A percentile compares a stretch with the other conserved stretches of the same genome.
These are phyloP conservation scores for Lepiota venenata DNA, from an alignment of 768 basidiomycete species.

Conservation along the genomic window DNA sequence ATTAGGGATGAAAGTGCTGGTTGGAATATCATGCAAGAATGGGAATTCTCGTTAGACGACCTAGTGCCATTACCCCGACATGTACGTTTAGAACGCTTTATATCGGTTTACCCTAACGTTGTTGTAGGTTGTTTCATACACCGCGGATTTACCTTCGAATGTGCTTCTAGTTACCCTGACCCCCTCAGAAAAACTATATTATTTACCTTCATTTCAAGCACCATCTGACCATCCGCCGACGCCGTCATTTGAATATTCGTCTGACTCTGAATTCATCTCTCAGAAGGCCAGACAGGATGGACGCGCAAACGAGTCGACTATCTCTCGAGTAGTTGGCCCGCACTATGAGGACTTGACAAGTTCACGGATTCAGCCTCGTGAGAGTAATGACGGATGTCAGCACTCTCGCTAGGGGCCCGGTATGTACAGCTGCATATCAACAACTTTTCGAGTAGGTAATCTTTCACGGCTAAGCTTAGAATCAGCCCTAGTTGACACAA, in stretches of 20 bases:
- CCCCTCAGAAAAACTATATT: slow-evolving; percentile 59
- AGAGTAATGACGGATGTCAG: slow-evolving; percentile 17
- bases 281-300: slow-evolving; percentile 35
- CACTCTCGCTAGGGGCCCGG: slow-evolving; percentile 9
- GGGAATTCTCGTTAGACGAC: slow-evolving; percentile 59
- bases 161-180: slow-evolving; percentile 65
- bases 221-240: slow-evolving; percentile 44
- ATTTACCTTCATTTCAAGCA: slow-evolving; percentile 39
- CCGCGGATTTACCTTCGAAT: slow-evolving; percentile 62
- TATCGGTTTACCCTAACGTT: slow-evolving; percentile 1
- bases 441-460: slow-evolving; percentile 66
- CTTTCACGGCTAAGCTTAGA: slow-evolving; percentile 2
- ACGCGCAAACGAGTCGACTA: slow-evolving; percentile 11
- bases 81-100: slow-evolving; percentile 37
- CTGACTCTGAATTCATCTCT: slow-evolving; percentile 64
- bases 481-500: neutral
- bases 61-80: slow-evolving; percentile 58
- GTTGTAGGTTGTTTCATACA: slow-evolving; percentile 18
- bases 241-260: slow-evolving; percentile 61
- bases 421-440: slow-evolving; percentile 53
- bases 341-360: slow-evolving; percentile 17
- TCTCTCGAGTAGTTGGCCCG: slow-evolving; percentile 9
- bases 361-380: slow-evolving; percentile 31
- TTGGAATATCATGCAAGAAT: slow-evolving; percentile 69
- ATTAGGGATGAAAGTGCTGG: slow-evolving; percentile 14